phyloP scores from a whole-genome alignment of 371 early-diverging fungal genomes.

The Apophysomyces elegans region DNA sequence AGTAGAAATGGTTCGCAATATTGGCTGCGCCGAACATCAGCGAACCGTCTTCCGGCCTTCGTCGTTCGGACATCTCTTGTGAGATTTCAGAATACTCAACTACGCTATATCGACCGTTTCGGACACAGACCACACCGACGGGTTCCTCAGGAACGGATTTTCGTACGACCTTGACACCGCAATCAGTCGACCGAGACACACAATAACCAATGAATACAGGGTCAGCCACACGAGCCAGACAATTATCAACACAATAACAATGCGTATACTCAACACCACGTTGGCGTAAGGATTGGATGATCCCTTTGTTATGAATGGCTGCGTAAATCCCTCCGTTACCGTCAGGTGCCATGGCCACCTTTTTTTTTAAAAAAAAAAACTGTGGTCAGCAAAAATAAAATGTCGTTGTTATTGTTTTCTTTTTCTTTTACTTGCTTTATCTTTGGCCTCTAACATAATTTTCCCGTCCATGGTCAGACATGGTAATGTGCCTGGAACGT shows the following conservation, averaged over 20 bases:
- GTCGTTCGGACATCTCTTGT: conserved; percentile 67
- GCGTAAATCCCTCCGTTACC: conserved; percentile 87
- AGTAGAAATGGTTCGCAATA: conserved; percentile 98
- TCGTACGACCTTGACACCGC: conserved; percentile 93
- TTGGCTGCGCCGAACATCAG: conserved; percentile 92
- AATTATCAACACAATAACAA: conserved; percentile 96
- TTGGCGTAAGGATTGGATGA: conserved; percentile 72
- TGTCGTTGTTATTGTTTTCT: conserved; percentile 73
- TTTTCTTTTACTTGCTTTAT: conserved; percentile 86
- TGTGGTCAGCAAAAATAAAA: conserved; percentile 37
- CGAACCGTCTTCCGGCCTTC: conserved; percentile 61
- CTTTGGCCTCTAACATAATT: conserved; percentile 84
- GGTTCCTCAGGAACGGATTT: conserved; percentile 86
- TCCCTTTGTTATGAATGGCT: conserved; percentile 77
- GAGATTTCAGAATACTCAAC: conserved; percentile 97
- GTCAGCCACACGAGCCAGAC: conserved; percentile 92
- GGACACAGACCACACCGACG: conserved; percentile 93
- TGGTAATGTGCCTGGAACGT: conserved; percentile 72
- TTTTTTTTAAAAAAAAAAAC: conserved; percentile 43
- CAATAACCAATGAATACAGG: conserved; percentile 94
- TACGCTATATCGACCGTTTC: conserved; percentile 84
- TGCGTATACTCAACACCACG: conserved; percentile 88
- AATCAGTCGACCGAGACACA: conserved; percentile 82
- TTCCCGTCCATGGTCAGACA: conserved; percentile 84
- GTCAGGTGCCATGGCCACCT: conserved; percentile 73